Percentiles rank a stretch among this genome's conserved stretches.
phyloP scores from a whole-genome alignment of 2,329 filamentous ascomycete genomes.

The Curvularia spicifera region DNA sequence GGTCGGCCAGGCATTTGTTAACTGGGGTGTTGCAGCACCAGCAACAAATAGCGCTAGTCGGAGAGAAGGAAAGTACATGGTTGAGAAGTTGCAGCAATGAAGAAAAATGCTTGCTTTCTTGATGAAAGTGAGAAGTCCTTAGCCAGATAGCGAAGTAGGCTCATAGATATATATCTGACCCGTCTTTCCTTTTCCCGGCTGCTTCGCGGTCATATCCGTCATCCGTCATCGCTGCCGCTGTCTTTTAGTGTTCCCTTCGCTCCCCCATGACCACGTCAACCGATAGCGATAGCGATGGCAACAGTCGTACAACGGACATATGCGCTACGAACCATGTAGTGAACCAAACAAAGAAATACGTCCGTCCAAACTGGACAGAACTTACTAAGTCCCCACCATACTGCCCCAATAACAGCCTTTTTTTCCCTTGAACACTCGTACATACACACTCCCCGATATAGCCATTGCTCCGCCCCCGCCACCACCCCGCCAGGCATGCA shows the following conservation, averaged over 20 bases:
- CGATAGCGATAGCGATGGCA: too few species aligned
- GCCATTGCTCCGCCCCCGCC: neutral
- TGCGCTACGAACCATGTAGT: neutral
- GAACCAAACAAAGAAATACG: neutral
- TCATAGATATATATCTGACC: neutral
- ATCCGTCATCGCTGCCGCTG: neutral
- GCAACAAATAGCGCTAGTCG: conserved; percentile 18
- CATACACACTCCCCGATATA: neutral
- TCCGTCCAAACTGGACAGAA: too few species aligned
- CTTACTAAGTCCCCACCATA: too few species aligned
- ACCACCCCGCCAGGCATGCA: too few species aligned
- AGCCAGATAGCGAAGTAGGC: neutral
- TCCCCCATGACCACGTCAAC: neutral
- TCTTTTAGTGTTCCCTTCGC: neutral
- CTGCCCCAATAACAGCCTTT: too few species aligned
- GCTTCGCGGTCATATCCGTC: neutral
- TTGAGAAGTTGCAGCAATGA: neutral
- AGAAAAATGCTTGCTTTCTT: too few species aligned
- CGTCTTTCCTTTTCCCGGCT: neutral
- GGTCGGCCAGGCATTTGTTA: conserved; percentile 29
- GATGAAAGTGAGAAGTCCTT: too few species aligned
- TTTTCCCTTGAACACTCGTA: neutral
- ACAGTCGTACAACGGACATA: neutral
- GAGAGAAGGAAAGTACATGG: conserved; percentile 24
- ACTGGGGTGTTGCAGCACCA: conserved; percentile 14